Conservation (phyloP, 352 stramenopile species). For the Phytophthora colocasiae region DNA sequence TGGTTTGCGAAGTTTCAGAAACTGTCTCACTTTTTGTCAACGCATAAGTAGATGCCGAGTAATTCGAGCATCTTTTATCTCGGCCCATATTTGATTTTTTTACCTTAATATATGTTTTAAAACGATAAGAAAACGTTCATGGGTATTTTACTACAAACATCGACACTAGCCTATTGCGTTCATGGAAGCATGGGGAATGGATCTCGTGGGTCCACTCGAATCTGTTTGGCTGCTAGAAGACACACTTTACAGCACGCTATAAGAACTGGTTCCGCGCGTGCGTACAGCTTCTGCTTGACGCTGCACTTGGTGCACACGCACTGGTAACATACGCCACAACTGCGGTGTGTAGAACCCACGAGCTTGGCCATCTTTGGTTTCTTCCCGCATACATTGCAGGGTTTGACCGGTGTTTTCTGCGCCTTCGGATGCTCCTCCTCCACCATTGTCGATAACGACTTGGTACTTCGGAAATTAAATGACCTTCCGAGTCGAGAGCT, state of each 20-base stretch:
- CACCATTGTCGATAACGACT: slow-evolving; percentile 15
- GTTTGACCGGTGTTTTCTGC: slow-evolving; percentile 27
- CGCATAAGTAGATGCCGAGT: too few species aligned
- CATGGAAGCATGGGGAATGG: slow-evolving; percentile 55
- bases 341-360: slow-evolving; percentile 35
- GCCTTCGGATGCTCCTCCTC: slow-evolving; percentile 5
- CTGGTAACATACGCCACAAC: slow-evolving; percentile 53
- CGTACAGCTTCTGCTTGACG: slow-evolving; percentile 55
- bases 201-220: slow-evolving; percentile 57
- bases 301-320: slow-evolving; percentile 60
- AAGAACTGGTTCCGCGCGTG: slow-evolving; percentile 43
- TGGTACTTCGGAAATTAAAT: slow-evolving; percentile 32
- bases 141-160: slow-evolving; percentile 4
- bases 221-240: slow-evolving; percentile 45
- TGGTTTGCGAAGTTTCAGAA: too few species aligned
- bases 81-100: too few species aligned
- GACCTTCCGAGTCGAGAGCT: slow-evolving; percentile 27
- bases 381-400: slow-evolving; percentile 37
- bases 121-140: too few species aligned
- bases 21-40: too few species aligned
- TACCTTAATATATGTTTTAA: too few species aligned
- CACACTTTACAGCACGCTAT: slow-evolving; percentile 63
- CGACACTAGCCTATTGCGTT: background rate
- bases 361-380: slow-evolving; percentile 41
- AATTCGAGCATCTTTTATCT: too few species aligned